Evolutionary conservation across 2,329 filamentous ascomycete species (phyloP).

Genomic region (Exophiala viscosa): DNA sequence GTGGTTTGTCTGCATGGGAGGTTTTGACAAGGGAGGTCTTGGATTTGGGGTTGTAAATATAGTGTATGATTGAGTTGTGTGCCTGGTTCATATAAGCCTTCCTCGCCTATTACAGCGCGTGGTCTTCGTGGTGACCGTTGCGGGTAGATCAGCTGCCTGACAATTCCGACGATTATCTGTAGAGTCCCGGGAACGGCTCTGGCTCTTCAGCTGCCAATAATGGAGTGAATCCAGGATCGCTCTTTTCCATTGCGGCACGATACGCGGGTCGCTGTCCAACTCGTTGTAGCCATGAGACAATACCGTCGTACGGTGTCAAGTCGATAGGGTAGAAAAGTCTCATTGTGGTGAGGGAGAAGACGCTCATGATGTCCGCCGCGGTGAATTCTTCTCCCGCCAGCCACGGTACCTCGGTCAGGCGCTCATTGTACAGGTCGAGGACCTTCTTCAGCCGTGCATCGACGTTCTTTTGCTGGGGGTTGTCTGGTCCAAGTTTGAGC

Average conservation of each 20-base stretch:
- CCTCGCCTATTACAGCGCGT: too few relatives aligned
- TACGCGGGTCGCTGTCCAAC: slow-evolving; percentile 47
- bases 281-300: slow-evolving; percentile 47
- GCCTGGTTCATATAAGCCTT: too few relatives aligned
- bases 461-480: background rate
- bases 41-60: too few relatives aligned
- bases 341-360: slow-evolving; percentile 60
- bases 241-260: slow-evolving; percentile 45
- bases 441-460: slow-evolving; percentile 31
- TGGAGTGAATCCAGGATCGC: slow-evolving; percentile 43
- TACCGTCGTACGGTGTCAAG: slow-evolving; percentile 43
- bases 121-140: too few relatives aligned
- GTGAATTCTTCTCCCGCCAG: slow-evolving; percentile 62
- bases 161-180: too few relatives aligned
- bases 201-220: slow-evolving; percentile 7
- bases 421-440: slow-evolving; percentile 47
- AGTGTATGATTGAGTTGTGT: too few relatives aligned
- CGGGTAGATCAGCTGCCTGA: too few relatives aligned
- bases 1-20: too few relatives aligned
- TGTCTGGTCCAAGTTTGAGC: background rate
- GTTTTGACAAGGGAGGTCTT: too few relatives aligned
- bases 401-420: slow-evolving; percentile 49
- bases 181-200: background rate
- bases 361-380: slow-evolving; percentile 61
- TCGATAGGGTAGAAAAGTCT: slow-evolving; percentile 46